Percentiles rank a stretch among this genome's conserved stretches.
phyloP scores from a whole-genome alignment of 1,139 yeast genomes.

The Nakaseomyces uthaithaninus region DNA sequence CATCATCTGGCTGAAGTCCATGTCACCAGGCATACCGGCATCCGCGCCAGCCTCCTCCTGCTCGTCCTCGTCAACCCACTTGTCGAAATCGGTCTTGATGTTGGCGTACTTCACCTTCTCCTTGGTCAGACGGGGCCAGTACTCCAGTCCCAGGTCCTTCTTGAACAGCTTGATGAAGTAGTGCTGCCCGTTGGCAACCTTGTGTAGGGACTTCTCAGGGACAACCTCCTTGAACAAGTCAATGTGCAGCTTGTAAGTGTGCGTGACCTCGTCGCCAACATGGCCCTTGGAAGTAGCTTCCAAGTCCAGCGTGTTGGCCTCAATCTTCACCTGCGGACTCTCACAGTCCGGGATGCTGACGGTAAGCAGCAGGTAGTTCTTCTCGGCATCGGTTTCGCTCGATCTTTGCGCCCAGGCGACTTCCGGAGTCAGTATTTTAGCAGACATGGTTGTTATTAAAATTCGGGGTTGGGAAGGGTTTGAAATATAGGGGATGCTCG shows the following conservation, averaged over 20 bases:
- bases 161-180: slow-evolving; percentile 51
- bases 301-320: slow-evolving; percentile 49
- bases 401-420: slow-evolving; percentile 98
- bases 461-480: too few relatives aligned
- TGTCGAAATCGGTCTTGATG: slow-evolving; percentile 91
- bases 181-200: slow-evolving; percentile 65
- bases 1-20: slow-evolving; percentile 30
- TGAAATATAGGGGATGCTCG: too few relatives aligned
- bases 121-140: slow-evolving; percentile 87
- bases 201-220: slow-evolving; percentile 50
- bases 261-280: slow-evolving; percentile 39
- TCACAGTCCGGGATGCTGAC: slow-evolving; percentile 65
- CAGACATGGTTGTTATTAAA: too few relatives aligned
- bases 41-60: slow-evolving; percentile 57
- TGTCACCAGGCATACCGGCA: slow-evolving; percentile 36
- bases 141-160: slow-evolving; percentile 65
- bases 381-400: slow-evolving; percentile 54
- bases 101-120: slow-evolving; percentile 62
- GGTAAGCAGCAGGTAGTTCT: slow-evolving; percentile 70
- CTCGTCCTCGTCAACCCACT: slow-evolving; percentile 95
- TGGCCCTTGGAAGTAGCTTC: slow-evolving; percentile 40
- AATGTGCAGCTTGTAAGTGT: slow-evolving; percentile 49
- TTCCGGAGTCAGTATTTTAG: slow-evolving; percentile 30
- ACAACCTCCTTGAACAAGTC: slow-evolving; percentile 71
- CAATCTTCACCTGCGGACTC: slow-evolving; percentile 54